phyloP scores from a whole-genome alignment of 345 rosid species.

The Salix exigua region DNA sequence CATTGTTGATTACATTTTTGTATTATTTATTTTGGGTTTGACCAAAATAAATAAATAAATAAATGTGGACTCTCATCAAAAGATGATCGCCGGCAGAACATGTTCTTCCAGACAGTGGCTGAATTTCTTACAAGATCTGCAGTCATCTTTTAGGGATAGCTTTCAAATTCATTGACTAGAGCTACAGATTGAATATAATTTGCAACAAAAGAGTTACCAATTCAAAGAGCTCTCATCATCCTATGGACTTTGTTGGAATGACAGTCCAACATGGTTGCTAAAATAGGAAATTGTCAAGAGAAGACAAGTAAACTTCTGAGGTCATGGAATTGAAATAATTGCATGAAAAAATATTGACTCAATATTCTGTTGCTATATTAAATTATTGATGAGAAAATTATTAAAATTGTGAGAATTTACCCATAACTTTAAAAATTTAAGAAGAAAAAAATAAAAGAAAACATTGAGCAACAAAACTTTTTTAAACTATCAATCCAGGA shows the following conservation, averaged over 20 bases:
- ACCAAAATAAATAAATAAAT: not conserved
- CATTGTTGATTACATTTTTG: not conserved
- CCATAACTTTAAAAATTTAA: too few relatives aligned
- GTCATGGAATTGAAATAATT: not conserved
- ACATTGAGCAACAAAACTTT: too few relatives aligned
- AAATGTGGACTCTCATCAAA: too few relatives aligned
- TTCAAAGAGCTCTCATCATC: not conserved
- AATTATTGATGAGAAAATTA: too few relatives aligned
- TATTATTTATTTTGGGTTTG: not conserved
- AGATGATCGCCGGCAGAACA: too few relatives aligned
- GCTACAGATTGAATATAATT: not conserved
- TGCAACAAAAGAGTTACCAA: not conserved
- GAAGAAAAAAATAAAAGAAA: too few relatives aligned
- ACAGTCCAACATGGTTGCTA: not conserved
- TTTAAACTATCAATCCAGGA: too few relatives aligned
- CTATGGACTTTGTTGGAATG: not conserved
- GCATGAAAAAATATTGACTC: too few relatives aligned
- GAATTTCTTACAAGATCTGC: not conserved
- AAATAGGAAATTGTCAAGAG: not conserved
- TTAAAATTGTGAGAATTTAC: too few relatives aligned
- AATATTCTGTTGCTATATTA: too few relatives aligned
- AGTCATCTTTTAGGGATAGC: not conserved
- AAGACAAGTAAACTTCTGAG: not conserved
- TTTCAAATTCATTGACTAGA: not conserved
- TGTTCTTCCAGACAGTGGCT: too few relatives aligned